Evolutionary conservation across 345 rosid species (phyloP).

Genomic region (Bretschneidera sinensis): DNA sequence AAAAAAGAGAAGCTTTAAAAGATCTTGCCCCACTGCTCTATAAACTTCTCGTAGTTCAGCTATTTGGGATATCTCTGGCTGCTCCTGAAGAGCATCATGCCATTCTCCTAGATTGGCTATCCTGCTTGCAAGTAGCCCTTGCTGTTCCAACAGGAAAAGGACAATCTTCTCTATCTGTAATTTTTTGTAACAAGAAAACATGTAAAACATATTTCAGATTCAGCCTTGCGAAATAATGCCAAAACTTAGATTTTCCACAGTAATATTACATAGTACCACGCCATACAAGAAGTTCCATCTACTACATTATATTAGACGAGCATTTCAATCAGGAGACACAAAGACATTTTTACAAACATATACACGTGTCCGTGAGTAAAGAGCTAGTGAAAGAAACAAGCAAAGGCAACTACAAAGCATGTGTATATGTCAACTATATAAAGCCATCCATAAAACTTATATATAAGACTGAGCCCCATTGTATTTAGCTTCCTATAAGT

Average conservation of each 20-base stretch:
- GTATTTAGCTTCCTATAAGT: neutral
- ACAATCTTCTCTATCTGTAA: constrained; percentile 94
- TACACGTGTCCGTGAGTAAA: no score
- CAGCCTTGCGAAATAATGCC: neutral
- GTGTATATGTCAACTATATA: neutral
- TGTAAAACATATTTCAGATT: neutral
- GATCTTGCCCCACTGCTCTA: constrained; percentile 71
- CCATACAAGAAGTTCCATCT: neutral
- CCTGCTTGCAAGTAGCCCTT: constrained; percentile 79
- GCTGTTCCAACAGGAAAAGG: constrained; percentile 94
- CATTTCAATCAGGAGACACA: neutral
- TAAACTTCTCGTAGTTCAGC: constrained; percentile 69
- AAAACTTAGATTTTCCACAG: no score
- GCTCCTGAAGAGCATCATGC: constrained; percentile 59
- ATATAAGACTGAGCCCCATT: neutral
- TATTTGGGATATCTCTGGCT: constrained; percentile 62
- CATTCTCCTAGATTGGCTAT: constrained; percentile 56
- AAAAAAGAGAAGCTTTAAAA: constrained; percentile 72
- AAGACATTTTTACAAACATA: no score
- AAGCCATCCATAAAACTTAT: neutral
- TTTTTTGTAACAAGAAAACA: neutral
- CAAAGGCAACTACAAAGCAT: neutral
- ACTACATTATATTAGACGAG: neutral
- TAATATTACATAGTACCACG: neutral
- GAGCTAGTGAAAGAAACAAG: no score